Conservation (phyloP, 2,329 filamentous ascomycete genomes). For the Hymenoscyphus scutula region DNA sequence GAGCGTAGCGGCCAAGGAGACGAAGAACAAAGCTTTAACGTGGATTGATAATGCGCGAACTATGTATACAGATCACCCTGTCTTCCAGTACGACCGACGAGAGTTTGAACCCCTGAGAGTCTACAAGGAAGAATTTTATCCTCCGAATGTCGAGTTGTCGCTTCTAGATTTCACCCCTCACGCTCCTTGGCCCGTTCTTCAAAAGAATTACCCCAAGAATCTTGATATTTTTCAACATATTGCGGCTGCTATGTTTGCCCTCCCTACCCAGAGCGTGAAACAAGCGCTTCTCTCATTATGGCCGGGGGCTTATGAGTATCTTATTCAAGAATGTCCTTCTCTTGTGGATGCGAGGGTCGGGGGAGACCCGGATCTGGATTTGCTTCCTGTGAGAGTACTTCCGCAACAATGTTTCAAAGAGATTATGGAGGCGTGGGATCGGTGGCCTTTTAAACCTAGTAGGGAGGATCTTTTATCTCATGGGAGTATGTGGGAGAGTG, state of each 20-base stretch:
- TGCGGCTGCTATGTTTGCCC: constrained; percentile 41
- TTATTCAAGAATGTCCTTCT: constrained; percentile 49
- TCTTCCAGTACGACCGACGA: constrained; percentile 68
- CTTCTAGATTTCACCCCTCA: constrained; percentile 69
- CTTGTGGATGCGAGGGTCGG: constrained; percentile 48
- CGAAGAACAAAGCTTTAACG: constrained; percentile 23
- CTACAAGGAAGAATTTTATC: constrained; percentile 62
- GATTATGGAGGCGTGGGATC: constrained; percentile 57
- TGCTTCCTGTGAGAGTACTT: constrained; percentile 48
- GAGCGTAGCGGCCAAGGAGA: constrained; percentile 35
- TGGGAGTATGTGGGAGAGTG: constrained; percentile 1
- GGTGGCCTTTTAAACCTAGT: constrained; percentile 65
- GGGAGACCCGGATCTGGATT: constrained; percentile 41
- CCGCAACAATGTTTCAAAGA: constrained; percentile 55
- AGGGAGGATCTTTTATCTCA: constrained; percentile 47
- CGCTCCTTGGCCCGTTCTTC: constrained; percentile 48
- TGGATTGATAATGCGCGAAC: constrained; percentile 54
- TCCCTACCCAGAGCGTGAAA: constrained; percentile 39
- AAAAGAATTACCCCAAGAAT: constrained; percentile 36
- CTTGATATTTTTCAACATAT: constrained; percentile 56
- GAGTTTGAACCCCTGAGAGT: constrained; percentile 66
- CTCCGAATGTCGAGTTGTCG: constrained; percentile 48
- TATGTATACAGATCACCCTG: constrained; percentile 46
- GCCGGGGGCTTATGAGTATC: constrained; percentile 58
- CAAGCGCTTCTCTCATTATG: constrained; percentile 48